Evolutionary conservation across 768 basidiomycete genomes (phyloP).

Genomic region (Epithele typhae): DNA sequence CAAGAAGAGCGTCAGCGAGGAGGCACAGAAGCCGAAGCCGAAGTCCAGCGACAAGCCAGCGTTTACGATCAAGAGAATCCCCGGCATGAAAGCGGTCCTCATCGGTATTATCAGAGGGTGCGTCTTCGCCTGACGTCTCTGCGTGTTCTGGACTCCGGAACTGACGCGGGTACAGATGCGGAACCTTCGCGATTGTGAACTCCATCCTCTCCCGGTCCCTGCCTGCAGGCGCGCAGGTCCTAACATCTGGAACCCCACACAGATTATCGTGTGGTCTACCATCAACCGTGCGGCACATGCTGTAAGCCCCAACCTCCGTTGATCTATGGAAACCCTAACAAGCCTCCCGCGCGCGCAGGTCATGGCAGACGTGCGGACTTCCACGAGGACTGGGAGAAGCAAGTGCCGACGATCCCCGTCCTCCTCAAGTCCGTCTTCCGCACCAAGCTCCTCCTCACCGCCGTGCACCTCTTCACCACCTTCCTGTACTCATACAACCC

Average conservation of each 20-base stretch:
- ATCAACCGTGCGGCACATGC: slow-evolving; percentile 8
- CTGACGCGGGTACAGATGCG: neutral
- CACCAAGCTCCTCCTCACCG: slow-evolving; percentile 5
- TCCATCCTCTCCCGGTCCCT: neutral
- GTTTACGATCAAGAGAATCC: slow-evolving; percentile 2
- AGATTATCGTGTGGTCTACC: slow-evolving; percentile 7
- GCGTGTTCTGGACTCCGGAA: neutral
- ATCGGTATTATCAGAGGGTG: slow-evolving; percentile 6
- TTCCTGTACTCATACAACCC: slow-evolving; percentile 3
- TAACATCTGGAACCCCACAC: slow-evolving; percentile 4
- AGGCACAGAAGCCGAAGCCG: neutral
- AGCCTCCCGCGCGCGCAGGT: neutral
- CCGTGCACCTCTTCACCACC: slow-evolving; percentile 1
- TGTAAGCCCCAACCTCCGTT: neutral
- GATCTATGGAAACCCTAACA: neutral
- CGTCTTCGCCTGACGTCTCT: neutral
- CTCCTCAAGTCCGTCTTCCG: slow-evolving; percentile 2
- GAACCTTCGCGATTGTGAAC: slow-evolving; percentile 1
- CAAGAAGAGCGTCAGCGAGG: neutral
- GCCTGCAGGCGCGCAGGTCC: neutral
- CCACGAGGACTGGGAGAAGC: slow-evolving; percentile 2
- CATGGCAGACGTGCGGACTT: slow-evolving; percentile 11
- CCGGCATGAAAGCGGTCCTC: slow-evolving; percentile 6
- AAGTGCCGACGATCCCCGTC: slow-evolving; percentile 9
- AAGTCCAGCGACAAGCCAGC: neutral